Conservation (phyloP, 345 rosid genomes). For the Passiflora organensis region DNA sequence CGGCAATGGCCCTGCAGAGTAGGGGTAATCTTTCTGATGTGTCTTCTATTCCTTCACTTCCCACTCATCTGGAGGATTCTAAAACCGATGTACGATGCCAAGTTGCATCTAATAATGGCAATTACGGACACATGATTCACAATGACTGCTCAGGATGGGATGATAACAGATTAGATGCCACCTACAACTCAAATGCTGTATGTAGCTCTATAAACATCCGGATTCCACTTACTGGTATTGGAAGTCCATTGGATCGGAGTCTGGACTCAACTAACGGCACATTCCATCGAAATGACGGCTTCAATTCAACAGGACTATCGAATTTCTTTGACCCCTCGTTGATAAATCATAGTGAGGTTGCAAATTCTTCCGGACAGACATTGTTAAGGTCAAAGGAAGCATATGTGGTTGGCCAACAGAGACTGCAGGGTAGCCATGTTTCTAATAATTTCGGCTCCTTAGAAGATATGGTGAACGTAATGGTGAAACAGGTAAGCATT, state of each 20-base stretch:
- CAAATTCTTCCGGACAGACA: slow-evolving; percentile 32
- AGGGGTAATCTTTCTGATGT: slow-evolving; percentile 31
- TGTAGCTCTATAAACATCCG: slow-evolving; percentile 31
- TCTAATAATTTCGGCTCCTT: slow-evolving; percentile 49
- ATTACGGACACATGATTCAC: slow-evolving; percentile 27
- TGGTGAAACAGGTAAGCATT: slow-evolving; percentile 53
- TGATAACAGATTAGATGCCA: slow-evolving; percentile 22
- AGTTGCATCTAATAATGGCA: slow-evolving; percentile 15
- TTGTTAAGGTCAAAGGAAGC: slow-evolving; percentile 36
- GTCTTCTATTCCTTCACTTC: slow-evolving; percentile 29
- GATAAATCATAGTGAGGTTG: slow-evolving; percentile 33
- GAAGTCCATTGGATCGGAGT: slow-evolving; percentile 20
- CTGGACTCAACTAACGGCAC: slow-evolving; percentile 33
- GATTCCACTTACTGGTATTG: slow-evolving; percentile 27
- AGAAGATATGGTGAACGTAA: slow-evolving; percentile 56
- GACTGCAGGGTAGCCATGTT: slow-evolving; percentile 40
- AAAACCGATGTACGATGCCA: slow-evolving; percentile 27
- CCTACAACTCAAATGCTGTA: slow-evolving; percentile 23
- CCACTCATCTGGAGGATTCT: slow-evolving; percentile 21
- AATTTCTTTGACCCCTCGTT: slow-evolving; percentile 30
- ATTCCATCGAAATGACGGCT: slow-evolving; percentile 33
- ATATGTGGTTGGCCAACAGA: slow-evolving; percentile 39
- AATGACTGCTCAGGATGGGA: slow-evolving; percentile 41
- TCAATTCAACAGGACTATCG: slow-evolving; percentile 33
- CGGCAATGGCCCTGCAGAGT: slow-evolving; percentile 39